Base-by-base conservation (phyloP, 768 basidiomycete genomes). In the Naganishia friedmannii region DNA sequence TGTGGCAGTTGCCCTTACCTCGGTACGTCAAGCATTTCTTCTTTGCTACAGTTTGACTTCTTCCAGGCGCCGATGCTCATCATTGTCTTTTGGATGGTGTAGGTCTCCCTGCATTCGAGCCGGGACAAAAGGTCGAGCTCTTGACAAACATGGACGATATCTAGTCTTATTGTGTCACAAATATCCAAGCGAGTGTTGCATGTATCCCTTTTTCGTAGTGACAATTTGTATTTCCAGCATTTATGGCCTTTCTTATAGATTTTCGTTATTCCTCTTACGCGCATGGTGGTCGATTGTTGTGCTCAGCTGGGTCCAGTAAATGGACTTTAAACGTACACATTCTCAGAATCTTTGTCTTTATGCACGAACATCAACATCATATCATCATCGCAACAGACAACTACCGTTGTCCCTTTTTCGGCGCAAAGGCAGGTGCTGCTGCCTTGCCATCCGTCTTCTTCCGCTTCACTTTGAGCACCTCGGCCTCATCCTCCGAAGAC, bases 21-120 rank as follows among this genome's bases (percentile, higher is more conserved):
- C 54, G 95, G 95, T 97, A 74, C 71, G 91, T 37, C 86, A 21
- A n/a, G n/a, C 23, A n/a, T 19, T 46, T 23, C 8, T 21, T 1
- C 17, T 15, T 65, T 48, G 42, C n/a, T 46, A 32, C 5, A 10
- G 12, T 53, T 4, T 13, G 31, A 12, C 12, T 37, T 37, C 34
- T 37, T 37, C 12, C 58, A 9, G 4, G 10, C 29, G 13, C n/a
- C n/a, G 29, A 8, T 37, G 37, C 42, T 46, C 23, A 39, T 56
- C 34, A 39, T 63, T 45, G 29, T 32, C 54, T 21, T 32, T 32
- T n/a, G 26, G 37, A 53, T 26, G 42, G 26, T 66, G 51, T 75
- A 97, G 95, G 96, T 74, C 86, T 98, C 32, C 96, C 96, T 55
- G 92, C 95, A 15, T 98, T 99, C 84, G 91, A 95, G 81, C 95